Percentiles rank a stretch among this genome's conserved stretches.
These are phyloP conservation scores for Podosphaera fusca DNA, from an alignment of 2,329 filamentous ascomycete species.

Conservation along the genomic window DNA sequence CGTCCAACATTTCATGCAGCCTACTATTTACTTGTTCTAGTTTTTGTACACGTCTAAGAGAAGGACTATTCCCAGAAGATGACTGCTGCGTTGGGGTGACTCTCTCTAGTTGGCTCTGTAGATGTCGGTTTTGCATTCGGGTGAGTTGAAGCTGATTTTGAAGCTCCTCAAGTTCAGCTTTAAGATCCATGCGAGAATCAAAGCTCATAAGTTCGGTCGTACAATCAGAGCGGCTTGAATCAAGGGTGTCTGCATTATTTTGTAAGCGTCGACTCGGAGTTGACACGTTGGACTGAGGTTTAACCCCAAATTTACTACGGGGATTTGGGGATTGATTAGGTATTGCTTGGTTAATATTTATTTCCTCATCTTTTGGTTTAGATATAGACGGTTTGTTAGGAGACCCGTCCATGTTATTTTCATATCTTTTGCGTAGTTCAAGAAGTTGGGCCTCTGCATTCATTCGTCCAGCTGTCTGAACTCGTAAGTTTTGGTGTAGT, in stretches of 20 bases:
- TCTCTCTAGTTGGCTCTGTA: slow-evolving; percentile 68
- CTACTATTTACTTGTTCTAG: slow-evolving; percentile 79
- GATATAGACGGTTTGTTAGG: slow-evolving; percentile 36
- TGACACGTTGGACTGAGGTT: slow-evolving; percentile 48
- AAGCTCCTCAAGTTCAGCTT: slow-evolving; percentile 71
- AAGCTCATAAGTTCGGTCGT: slow-evolving; percentile 66
- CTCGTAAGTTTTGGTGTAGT: slow-evolving; percentile 66
- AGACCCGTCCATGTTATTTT: slow-evolving; percentile 44
- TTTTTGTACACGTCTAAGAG: slow-evolving; percentile 62
- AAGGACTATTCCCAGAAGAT: slow-evolving; percentile 54
- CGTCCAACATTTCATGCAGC: slow-evolving; percentile 82
- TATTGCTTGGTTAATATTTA: slow-evolving; percentile 61
- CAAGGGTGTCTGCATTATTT: slow-evolving; percentile 35
- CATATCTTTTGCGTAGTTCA: slow-evolving; percentile 51
- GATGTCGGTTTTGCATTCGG: slow-evolving; percentile 85
- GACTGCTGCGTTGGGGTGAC: slow-evolving; percentile 35
- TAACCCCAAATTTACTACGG: slow-evolving; percentile 27
- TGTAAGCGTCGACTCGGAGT: slow-evolving; percentile 56
- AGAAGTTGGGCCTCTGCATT: slow-evolving; percentile 67
- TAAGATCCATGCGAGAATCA: slow-evolving; percentile 77
- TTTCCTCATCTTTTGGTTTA: slow-evolving; percentile 63
- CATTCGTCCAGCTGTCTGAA: slow-evolving; percentile 57
- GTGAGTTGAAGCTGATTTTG: slow-evolving; percentile 86
- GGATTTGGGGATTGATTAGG: slow-evolving; percentile 53
- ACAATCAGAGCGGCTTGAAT: slow-evolving; percentile 64